These are phyloP conservation scores for Entophlyctis luteolus DNA, from an alignment of 192 early-diverging fungal species.

Conservation along the genomic window DNA sequence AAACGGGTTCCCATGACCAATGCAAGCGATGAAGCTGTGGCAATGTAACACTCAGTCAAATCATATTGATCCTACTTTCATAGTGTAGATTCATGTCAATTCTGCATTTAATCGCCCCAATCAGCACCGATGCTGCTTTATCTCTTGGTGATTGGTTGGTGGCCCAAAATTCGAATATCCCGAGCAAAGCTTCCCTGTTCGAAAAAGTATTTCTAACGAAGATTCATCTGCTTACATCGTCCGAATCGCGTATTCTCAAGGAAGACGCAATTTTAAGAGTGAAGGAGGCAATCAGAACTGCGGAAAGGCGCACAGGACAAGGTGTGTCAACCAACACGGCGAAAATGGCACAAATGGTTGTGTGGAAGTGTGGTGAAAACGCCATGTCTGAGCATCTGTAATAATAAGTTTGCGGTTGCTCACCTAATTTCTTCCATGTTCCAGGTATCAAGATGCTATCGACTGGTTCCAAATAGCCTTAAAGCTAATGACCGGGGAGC, in stretches of 20 bases:
- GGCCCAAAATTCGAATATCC: slow-evolving; percentile 4
- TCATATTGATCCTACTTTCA: too few species aligned
- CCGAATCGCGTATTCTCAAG: background rate
- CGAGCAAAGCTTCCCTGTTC: slow-evolving; percentile 5
- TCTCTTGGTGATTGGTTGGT: slow-evolving; percentile 9
- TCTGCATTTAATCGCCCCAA: slow-evolving; percentile 3
- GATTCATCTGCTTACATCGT: slow-evolving; percentile 1
- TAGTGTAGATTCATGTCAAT: slow-evolving; percentile 11
- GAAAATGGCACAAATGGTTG: slow-evolving; percentile 9
- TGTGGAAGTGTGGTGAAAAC: slow-evolving; percentile 14
- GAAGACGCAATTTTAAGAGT: background rate
- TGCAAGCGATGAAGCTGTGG: background rate
- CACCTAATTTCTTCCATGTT: background rate
- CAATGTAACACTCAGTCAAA: background rate
- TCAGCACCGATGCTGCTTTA: slow-evolving; percentile 1
- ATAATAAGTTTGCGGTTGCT: background rate
- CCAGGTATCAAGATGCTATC: slow-evolving; percentile 17
- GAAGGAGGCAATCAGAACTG: background rate
- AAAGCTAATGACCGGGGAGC: slow-evolving; percentile 8
- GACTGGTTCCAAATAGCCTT: slow-evolving; percentile 19
- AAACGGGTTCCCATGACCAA: background rate
- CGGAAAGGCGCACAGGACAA: background rate
- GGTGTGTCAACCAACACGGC: slow-evolving; percentile 5
- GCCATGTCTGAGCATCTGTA: slow-evolving; percentile 15
- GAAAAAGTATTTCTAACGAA: slow-evolving; percentile 14